These are phyloP conservation scores for Fusarium globosum DNA, from an alignment of 2,329 filamentous ascomycete genomes.

Conservation along the genomic window DNA sequence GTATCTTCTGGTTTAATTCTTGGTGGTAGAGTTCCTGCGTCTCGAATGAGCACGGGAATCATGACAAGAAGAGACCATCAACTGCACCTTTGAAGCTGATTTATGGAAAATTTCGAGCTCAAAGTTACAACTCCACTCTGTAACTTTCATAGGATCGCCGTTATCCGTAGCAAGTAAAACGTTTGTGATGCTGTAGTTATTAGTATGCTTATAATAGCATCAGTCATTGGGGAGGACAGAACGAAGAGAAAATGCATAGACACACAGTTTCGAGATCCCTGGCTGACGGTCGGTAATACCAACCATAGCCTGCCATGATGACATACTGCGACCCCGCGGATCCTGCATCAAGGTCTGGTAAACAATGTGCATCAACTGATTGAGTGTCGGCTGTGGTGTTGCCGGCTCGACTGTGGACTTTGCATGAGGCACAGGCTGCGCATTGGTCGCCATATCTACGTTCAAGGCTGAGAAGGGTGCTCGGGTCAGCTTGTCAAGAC, in stretches of 20 bases:
- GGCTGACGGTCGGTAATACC: rapidly evolving
- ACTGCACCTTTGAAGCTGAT: neutral
- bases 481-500: neutral
- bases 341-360: neutral
- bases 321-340: rapidly evolving
- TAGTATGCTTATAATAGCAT: neutral
- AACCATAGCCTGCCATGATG: neutral
- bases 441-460: neutral
- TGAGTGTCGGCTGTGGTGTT: too few relatives aligned
- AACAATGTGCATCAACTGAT: rapidly evolving
- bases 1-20: rapidly evolving
- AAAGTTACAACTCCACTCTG: neutral
- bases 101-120: neutral
- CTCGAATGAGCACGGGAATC: neutral
- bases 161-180: neutral
- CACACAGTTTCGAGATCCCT: rapidly evolving
- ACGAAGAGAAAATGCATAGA: too few relatives aligned
- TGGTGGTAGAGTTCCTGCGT: rapidly evolving
- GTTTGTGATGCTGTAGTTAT: neutral
- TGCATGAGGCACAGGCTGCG: neutral
- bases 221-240: too few relatives aligned
- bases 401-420: rapidly evolving
- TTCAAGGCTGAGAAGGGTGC: rapidly evolving
- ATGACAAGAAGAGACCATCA: rapidly evolving
- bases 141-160: rapidly evolving